These are phyloP conservation scores for Coemansia sp. DNA, from an alignment of 192 early-diverging fungal genomes.

Conservation along the genomic window DNA sequence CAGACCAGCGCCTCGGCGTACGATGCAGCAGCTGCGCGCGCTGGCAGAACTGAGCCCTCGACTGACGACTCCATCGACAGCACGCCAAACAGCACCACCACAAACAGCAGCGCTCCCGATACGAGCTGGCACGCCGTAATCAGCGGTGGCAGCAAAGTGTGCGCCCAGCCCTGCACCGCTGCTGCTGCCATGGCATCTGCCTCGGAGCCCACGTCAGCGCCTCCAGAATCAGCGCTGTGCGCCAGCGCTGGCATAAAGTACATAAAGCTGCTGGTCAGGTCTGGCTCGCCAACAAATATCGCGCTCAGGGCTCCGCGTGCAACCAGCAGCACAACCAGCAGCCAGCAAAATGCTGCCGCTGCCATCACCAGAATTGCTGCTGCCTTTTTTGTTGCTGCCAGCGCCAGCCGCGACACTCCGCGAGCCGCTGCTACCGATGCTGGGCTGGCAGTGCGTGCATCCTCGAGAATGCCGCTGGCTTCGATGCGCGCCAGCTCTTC, in stretches of 20 bases:
- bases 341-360: constrained; percentile 40
- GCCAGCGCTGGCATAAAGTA: constrained; percentile 46
- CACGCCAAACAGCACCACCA: constrained; percentile 48
- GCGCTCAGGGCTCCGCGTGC: constrained; percentile 50
- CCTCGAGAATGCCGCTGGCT: constrained; percentile 27
- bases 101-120: constrained; percentile 33
- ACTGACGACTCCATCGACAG: constrained; percentile 37
- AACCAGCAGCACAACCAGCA: constrained; percentile 49
- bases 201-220: neutral
- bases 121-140: constrained; percentile 38
- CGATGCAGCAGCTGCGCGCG: constrained; percentile 25
- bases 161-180: neutral
- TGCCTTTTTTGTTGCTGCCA: constrained; percentile 9
- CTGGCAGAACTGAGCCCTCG: constrained; percentile 38
- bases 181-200: neutral
- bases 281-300: constrained; percentile 49
- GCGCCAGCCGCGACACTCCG: constrained; percentile 4
- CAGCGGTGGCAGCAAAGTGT: constrained; percentile 17
- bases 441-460: neutral
- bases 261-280: constrained; percentile 36
- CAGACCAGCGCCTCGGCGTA: constrained; percentile 25
- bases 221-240: neutral
- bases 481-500: constrained; percentile 33
- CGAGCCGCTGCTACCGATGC: neutral
- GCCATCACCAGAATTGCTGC: constrained; percentile 21